These are phyloP conservation scores for Miscanthus lutarioriparius DNA, from an alignment of 176 grass and related monocot species.

Conservation along the genomic window DNA sequence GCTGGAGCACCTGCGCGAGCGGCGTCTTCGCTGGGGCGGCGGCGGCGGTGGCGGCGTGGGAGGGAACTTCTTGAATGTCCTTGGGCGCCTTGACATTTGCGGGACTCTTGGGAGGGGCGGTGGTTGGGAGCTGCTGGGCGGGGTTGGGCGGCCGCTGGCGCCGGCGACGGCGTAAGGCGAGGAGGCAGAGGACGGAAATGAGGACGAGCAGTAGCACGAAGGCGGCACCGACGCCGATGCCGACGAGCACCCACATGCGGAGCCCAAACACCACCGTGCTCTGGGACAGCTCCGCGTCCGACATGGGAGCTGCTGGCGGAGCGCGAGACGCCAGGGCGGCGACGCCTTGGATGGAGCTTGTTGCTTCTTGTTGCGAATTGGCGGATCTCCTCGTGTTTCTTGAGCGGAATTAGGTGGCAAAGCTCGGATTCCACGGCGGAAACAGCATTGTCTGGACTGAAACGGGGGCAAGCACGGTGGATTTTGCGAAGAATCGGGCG, in stretches of 20 bases:
- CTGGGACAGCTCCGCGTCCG: slow-evolving; percentile 69
- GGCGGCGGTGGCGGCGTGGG: not conserved
- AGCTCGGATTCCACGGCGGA: not conserved
- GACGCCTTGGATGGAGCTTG: not conserved
- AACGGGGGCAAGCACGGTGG: not conserved
- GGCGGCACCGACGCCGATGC: slow-evolving; percentile 66
- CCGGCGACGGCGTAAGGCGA: slow-evolving; percentile 52
- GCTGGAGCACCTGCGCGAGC: slow-evolving; percentile 42
- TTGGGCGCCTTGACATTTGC: slow-evolving; percentile 40
- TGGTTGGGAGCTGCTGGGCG: slow-evolving; percentile 32
- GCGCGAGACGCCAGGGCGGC: slow-evolving; percentile 6
- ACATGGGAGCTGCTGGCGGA: slow-evolving; percentile 46
- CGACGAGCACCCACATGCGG: slow-evolving; percentile 76
- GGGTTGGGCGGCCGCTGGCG: slow-evolving; percentile 17
- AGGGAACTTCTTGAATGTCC: slow-evolving; percentile 50
- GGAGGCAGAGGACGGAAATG: slow-evolving; percentile 65
- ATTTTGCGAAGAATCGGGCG: not conserved
- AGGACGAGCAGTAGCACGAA: slow-evolving; percentile 71
- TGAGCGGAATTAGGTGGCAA: slow-evolving; percentile 6
- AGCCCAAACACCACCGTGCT: slow-evolving; percentile 82
- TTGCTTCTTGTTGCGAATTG: not conserved
- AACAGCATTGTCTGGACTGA: not conserved
- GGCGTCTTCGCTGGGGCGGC: slow-evolving; percentile 22
- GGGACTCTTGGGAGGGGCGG: slow-evolving; percentile 32
- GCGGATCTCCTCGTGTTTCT: not conserved